Conservation (phyloP, 768 basidiomycete species). For the Suillus fuscotomentosus region DNA sequence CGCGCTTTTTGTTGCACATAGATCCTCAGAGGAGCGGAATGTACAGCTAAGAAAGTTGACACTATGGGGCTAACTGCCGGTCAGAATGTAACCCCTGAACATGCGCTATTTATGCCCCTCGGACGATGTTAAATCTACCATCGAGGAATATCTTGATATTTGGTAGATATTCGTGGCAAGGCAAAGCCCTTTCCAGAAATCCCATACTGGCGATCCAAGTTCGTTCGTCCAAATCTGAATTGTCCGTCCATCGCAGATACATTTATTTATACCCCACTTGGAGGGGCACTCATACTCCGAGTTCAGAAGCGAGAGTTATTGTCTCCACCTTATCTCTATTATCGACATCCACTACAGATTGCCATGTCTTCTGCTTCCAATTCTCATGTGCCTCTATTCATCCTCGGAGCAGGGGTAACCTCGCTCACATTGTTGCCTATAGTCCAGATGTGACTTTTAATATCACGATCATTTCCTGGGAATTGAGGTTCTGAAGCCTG, state of each 20-base stretch:
- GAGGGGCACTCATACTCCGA: background rate
- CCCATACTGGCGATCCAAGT: background rate
- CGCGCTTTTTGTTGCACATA: constrained; percentile 38
- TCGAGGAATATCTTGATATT: background rate
- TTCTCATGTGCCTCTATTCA: constrained; percentile 21
- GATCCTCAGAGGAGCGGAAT: constrained; percentile 21
- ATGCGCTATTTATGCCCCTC: background rate
- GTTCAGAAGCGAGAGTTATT: background rate
- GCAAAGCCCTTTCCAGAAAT: background rate
- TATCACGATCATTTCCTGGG: constrained; percentile 33
- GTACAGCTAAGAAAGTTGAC: constrained; percentile 40
- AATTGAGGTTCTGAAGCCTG: constrained; percentile 42
- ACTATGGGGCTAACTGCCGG: constrained; percentile 34
- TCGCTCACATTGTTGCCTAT: constrained; percentile 6
- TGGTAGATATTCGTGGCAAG: background rate
- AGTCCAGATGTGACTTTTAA: constrained; percentile 16
- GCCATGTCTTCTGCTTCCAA: constrained; percentile 14
- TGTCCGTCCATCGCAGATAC: background rate
- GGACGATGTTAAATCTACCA: background rate
- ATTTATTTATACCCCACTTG: background rate
- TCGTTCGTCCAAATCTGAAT: background rate
- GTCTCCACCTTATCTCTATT: background rate
- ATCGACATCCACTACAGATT: background rate
- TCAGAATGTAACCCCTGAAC: background rate
- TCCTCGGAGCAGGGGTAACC: constrained; percentile 39